A percentile compares a stretch with the other conserved stretches of the same genome.
These are phyloP conservation scores for Adansonia digitata DNA, from an alignment of 345 rosid genomes.

Conservation along the genomic window DNA sequence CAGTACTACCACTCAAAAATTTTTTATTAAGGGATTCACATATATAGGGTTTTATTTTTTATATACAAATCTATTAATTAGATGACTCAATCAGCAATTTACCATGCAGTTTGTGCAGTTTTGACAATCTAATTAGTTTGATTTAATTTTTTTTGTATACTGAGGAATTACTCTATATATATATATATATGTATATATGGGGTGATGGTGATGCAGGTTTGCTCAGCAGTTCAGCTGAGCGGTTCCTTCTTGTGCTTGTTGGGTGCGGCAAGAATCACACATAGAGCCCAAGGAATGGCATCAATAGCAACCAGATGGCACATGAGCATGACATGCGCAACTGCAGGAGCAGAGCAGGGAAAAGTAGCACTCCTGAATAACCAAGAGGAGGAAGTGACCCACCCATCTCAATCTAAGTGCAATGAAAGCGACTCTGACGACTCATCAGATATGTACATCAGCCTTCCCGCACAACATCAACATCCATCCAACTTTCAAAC, in stretches of 20 bases:
- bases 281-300: slow-evolving; percentile 79
- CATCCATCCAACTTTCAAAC: slow-evolving; percentile 45
- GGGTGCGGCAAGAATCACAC: slow-evolving; percentile 88
- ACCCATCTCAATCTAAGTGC: not conserved
- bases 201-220: slow-evolving; percentile 11
- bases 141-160: not conserved
- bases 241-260: slow-evolving; percentile 69
- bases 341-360: slow-evolving; percentile 16
- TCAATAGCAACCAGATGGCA: slow-evolving; percentile 73
- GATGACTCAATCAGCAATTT: too few species aligned
- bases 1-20: too few species aligned
- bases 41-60: too few species aligned
- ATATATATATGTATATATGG: too few species aligned
- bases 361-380: too few species aligned
- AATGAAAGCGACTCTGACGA: slow-evolving; percentile 27
- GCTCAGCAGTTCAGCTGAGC: slow-evolving; percentile 66
- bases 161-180: not conserved
- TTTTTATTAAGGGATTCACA: too few species aligned
- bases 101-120: too few species aligned
- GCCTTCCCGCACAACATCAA: slow-evolving; percentile 31
- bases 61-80: too few species aligned
- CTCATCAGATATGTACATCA: slow-evolving; percentile 34
- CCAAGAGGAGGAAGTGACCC: too few species aligned
- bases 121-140: too few species aligned
- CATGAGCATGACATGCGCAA: slow-evolving; percentile 46